A percentile compares a stretch with the other conserved stretches of the same genome.
These are phyloP conservation scores for Globisporangium rhizosaccharum DNA, from an alignment of 352 stramenopile genomes.

Conservation along the genomic window DNA sequence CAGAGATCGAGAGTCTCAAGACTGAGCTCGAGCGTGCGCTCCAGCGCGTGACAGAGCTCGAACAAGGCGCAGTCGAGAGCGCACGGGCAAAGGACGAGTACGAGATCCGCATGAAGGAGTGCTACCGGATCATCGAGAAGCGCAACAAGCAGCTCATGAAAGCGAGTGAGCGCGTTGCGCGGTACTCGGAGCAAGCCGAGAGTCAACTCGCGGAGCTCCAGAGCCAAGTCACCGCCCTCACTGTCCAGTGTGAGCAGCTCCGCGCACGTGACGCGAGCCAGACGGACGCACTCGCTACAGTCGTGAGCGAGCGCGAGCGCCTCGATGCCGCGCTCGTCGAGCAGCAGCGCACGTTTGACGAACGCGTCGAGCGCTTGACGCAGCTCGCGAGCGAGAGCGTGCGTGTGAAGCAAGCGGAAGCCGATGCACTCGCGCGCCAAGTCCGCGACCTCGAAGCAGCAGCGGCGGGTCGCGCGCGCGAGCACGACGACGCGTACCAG, in stretches of 20 bases:
- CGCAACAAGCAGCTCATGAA: constrained; percentile 85
- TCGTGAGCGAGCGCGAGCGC: constrained; percentile 19
- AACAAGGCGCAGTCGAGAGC: constrained; percentile 23
- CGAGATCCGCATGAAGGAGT: constrained; percentile 71
- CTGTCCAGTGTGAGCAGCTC: constrained; percentile 29
- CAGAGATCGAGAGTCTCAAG: constrained; percentile 45
- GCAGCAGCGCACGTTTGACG: constrained; percentile 30
- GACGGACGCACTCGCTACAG: constrained; percentile 12
- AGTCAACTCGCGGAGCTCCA: constrained; percentile 40
- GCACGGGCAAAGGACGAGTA: constrained; percentile 55
- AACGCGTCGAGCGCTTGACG: constrained; percentile 16
- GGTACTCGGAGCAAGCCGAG: constrained; percentile 62
- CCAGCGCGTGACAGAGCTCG: constrained; percentile 26
- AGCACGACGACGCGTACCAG: constrained; percentile 47
- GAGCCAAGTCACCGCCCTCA: constrained; percentile 26
- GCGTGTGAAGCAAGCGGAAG: constrained; percentile 23
- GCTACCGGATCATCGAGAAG: constrained; percentile 80
- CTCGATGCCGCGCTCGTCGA: constrained; percentile 19
- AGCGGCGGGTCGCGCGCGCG: constrained; percentile 20
- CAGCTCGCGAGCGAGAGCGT: constrained; percentile 20
- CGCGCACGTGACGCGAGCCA: constrained; percentile 5
- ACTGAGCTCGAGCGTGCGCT: neutral
- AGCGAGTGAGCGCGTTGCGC: constrained; percentile 62
- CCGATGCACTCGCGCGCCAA: constrained; percentile 17
- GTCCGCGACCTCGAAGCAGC: constrained; percentile 33